Evolutionary conservation across 495 filamentous ascomycete genomes (phyloP).

Genomic region (Venustampulla echinocandica): DNA sequence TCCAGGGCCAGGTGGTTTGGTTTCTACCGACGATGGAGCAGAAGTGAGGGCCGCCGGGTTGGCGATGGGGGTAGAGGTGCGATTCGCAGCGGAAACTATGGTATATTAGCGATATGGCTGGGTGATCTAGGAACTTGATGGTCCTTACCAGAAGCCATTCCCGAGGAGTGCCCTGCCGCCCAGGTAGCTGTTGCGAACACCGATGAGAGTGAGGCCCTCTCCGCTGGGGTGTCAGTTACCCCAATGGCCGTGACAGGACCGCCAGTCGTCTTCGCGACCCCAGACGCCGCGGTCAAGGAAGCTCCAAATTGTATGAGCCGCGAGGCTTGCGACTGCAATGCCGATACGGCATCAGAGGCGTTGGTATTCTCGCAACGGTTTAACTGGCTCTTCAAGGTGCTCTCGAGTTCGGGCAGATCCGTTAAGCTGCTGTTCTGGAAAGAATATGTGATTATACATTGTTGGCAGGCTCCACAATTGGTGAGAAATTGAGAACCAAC

Average conservation of each 20-base stretch:
- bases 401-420: not conserved
- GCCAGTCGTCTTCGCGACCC: too few species aligned
- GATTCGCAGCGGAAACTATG: not conserved
- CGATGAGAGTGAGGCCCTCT: too few species aligned
- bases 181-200: too few species aligned
- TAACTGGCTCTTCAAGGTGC: slow-evolving; percentile 2
- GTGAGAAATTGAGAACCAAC: slow-evolving; percentile 10
- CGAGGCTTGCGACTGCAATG: slow-evolving; percentile 12
- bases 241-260: too few species aligned
- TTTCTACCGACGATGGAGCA: too few species aligned
- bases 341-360: slow-evolving; percentile 1
- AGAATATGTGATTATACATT: slow-evolving; percentile 10
- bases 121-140: not conserved
- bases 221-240: too few species aligned
- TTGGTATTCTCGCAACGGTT: slow-evolving; percentile 13
- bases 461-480: slow-evolving; percentile 15
- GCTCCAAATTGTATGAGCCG: slow-evolving; percentile 7
- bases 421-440: slow-evolving; percentile 2
- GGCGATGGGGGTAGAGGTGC: not conserved
- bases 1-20: not conserved
- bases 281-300: too few species aligned
- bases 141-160: not conserved
- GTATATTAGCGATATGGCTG: not conserved
- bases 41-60: not conserved
- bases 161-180: slow-evolving; percentile 1